Evolutionary conservation across 331 rosid species (phyloP).

Genomic region (Rosa hybrid): DNA sequence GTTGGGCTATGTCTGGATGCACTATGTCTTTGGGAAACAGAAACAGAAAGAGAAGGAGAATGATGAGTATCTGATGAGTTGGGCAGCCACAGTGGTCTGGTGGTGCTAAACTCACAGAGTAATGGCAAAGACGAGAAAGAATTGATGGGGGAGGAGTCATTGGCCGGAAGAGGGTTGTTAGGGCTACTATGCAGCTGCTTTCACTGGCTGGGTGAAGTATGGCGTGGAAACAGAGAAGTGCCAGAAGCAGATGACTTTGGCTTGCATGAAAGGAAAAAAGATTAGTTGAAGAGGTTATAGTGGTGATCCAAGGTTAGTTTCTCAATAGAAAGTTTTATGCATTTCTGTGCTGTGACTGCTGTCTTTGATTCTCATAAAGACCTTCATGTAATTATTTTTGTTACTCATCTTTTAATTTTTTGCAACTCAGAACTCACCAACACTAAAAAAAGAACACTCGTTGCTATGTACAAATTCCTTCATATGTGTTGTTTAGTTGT

Average conservation of each 20-base stretch:
- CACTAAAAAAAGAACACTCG: neutral
- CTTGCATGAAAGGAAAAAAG: no score
- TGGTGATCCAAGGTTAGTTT: neutral
- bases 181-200: neutral
- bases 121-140: neutral
- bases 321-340: neutral
- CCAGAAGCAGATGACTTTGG: neutral
- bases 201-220: neutral
- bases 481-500: neutral
- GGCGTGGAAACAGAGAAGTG: neutral
- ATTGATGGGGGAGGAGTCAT: neutral
- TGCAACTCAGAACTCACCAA: neutral
- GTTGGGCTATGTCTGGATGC: no score
- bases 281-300: no score
- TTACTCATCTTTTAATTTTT: neutral
- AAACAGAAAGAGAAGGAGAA: no score
- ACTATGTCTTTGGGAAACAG: no score
- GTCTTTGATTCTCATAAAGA: neutral
- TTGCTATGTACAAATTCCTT: neutral
- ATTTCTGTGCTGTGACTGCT: neutral
- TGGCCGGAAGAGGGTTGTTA: neutral
- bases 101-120: neutral
- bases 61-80: no score
- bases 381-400: neutral
- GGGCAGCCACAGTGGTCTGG: neutral